Conservation (phyloP, 2,329 filamentous ascomycete genomes). For the Talaromyces sp. region DNA sequence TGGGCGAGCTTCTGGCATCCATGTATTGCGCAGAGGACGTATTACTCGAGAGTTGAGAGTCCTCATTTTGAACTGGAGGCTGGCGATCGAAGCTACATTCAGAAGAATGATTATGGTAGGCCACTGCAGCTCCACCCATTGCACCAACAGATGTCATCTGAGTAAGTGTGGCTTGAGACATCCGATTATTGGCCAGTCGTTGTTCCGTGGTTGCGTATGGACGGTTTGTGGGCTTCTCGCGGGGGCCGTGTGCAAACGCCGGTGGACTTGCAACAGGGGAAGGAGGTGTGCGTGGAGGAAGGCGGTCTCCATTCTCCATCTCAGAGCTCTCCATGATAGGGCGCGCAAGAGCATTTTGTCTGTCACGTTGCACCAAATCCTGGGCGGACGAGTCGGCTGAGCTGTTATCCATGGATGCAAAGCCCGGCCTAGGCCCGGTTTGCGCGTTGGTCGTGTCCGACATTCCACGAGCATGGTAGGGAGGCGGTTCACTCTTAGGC, state of each 20-base stretch:
- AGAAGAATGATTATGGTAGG: slow-evolving; percentile 37
- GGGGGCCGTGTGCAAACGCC: slow-evolving; percentile 74
- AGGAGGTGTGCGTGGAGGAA: slow-evolving; percentile 61
- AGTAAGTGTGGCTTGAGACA: slow-evolving; percentile 78
- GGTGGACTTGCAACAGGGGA: slow-evolving; percentile 79
- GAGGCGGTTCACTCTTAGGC: slow-evolving; percentile 25
- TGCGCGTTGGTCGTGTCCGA: slow-evolving; percentile 37
- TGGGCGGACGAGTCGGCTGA: slow-evolving; percentile 44
- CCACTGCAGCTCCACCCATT: slow-evolving; percentile 45
- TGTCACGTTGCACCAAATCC: slow-evolving; percentile 30
- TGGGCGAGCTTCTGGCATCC: background rate
- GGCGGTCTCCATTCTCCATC: slow-evolving; percentile 41
- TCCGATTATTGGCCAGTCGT: slow-evolving; percentile 77
- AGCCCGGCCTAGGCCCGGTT: slow-evolving; percentile 17
- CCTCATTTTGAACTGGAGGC: slow-evolving; percentile 1
- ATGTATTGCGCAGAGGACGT: background rate
- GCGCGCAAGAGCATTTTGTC: slow-evolving; percentile 24
- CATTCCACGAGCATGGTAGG: slow-evolving; percentile 33
- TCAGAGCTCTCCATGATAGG: slow-evolving; percentile 44
- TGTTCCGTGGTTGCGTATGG: slow-evolving; percentile 77
- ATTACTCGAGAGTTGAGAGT: background rate
- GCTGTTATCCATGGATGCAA: slow-evolving; percentile 22
- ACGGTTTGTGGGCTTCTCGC: slow-evolving; percentile 68
- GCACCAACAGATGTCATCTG: slow-evolving; percentile 75
- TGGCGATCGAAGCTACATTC: slow-evolving; percentile 8